phyloP scores from a whole-genome alignment of 768 basidiomycete species.

The Collybia nuda region DNA sequence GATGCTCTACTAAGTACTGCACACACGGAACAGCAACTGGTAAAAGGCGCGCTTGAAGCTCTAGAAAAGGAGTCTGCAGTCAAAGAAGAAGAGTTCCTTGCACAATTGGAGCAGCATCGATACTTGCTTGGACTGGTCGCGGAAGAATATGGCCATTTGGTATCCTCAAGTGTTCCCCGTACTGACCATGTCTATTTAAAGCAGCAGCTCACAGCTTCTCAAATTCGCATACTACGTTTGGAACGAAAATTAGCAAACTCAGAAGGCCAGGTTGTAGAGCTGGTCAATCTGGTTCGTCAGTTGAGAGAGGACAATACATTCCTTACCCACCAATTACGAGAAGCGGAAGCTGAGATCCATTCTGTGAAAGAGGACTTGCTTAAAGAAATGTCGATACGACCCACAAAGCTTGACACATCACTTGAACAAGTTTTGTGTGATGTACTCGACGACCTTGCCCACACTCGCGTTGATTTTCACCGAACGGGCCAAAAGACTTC shows the following conservation, averaged over 20 bases:
- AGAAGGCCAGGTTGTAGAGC: slow-evolving; percentile 64
- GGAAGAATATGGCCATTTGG: slow-evolving; percentile 54
- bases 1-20: slow-evolving; percentile 36
- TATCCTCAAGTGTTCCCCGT: slow-evolving; percentile 38
- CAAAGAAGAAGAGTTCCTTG: slow-evolving; percentile 45
- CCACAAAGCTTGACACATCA: not conserved
- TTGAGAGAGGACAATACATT: slow-evolving; percentile 50
- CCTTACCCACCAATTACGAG: slow-evolving; percentile 33
- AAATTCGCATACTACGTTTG: slow-evolving; percentile 48
- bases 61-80: slow-evolving; percentile 28
- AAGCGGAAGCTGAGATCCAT: slow-evolving; percentile 31
- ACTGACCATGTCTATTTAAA: slow-evolving; percentile 36
- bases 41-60: slow-evolving; percentile 28
- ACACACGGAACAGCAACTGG: slow-evolving; percentile 33
- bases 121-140: slow-evolving; percentile 45
- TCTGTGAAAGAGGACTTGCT: slow-evolving; percentile 15
- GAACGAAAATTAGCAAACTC: slow-evolving; percentile 70
- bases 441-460: slow-evolving; percentile 7
- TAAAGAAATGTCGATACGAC: not conserved
- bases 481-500: slow-evolving; percentile 10
- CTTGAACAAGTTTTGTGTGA: not conserved
- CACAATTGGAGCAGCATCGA: slow-evolving; percentile 52
- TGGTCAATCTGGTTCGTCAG: slow-evolving; percentile 62
- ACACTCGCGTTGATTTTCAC: slow-evolving; percentile 3
- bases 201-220: slow-evolving; percentile 35